Base-by-base conservation (phyloP, 257 asterid species). In the Ajuga chamaepitys region DNA sequence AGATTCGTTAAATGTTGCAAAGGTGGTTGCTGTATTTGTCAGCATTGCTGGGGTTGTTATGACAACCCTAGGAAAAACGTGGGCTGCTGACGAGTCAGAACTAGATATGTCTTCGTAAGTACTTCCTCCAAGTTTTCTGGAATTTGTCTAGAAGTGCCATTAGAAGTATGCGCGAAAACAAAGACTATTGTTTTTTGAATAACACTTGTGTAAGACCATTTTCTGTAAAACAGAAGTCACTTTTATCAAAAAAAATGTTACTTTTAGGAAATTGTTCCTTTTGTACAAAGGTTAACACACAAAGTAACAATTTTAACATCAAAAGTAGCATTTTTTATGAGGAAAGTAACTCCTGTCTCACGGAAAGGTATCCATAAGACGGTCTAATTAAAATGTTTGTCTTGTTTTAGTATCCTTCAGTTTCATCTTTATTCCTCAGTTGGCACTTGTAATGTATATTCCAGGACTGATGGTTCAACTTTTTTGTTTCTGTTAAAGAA, bases 51-150 rank as follows among this genome's bases (percentile, higher is more conserved):
- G 99, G 16, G 97, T 90, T 59, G 86, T 74, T 75, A 90, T 90
- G 99, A 88, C 99, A 55, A 85, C 97, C 62, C 74, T 90, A 1
- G 99, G 99, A 41, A 94, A 90, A 81, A 90, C 99, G 9, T 94
- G 99, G 99, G 97, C 99, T 2, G 71, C 93, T 1, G 99, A 94
- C 67, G 99, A 94, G 50, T 52, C 93, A 2, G 68, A 83, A 58
- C 78, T 75, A 35, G 77, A 74, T 66, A 54, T 82, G 59, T 85
- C 97, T 63, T 74, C 78, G 99, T 94, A 79, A 70, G 96, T 73
- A 47, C 57, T 65, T 68, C 70, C 62, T 32, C 22, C 34, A 28
- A 37, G 30, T 68, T n/a, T 53, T 44, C 24, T 46, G 18, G 58
- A 65, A 32, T 66, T 59, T 35, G 7, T 58, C 62, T 30, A 55